Percentiles rank a stretch among this genome's conserved stretches.
Evolutionary conservation across 1,139 yeast species (phyloP).

Genomic region (Spathaspora sp.): DNA sequence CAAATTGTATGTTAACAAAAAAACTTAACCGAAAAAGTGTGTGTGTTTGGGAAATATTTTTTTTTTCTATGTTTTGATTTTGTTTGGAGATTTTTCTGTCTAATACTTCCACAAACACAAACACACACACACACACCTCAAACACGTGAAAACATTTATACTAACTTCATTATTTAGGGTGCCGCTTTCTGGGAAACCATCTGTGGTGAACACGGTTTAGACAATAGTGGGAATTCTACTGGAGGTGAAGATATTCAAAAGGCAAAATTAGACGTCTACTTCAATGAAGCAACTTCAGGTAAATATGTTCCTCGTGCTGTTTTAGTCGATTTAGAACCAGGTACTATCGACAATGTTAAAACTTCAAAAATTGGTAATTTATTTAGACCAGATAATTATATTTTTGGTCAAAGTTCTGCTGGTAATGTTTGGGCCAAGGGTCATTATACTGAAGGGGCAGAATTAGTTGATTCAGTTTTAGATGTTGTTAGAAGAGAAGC

Average conservation of each 20-base stretch:
- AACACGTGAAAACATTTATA: constrained; percentile 3
- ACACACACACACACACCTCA: neutral
- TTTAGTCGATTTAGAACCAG: constrained; percentile 90
- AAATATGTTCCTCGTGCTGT: constrained; percentile 94
- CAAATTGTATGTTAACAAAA: constrained; percentile 68
- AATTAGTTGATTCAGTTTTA: constrained; percentile 82
- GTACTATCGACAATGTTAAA: constrained; percentile 83
- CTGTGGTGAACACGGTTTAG: constrained; percentile 95
- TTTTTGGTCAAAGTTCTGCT: constrained; percentile 88
- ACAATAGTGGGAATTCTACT: constrained; percentile 73
- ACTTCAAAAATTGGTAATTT: constrained; percentile 75
- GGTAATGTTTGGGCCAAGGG: constrained; percentile 98
- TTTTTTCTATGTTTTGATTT: constrained; percentile 5
- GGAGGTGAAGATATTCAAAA: constrained; percentile 69
- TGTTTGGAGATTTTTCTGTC: constrained; percentile 1
- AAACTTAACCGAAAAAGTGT: constrained; percentile 1
- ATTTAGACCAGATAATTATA: constrained; percentile 88
- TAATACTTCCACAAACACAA: neutral
- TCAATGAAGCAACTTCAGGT: constrained; percentile 67
- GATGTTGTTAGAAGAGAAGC: constrained; percentile 93
- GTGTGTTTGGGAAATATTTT: constrained; percentile 1
- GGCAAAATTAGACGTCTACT: constrained; percentile 51
- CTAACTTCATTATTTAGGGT: constrained; percentile 48
- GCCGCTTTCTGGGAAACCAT: constrained; percentile 98
- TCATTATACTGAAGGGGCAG: constrained; percentile 95